Conservation (phyloP, 768 basidiomycete species). For the Pleurotus eryngii region DNA sequence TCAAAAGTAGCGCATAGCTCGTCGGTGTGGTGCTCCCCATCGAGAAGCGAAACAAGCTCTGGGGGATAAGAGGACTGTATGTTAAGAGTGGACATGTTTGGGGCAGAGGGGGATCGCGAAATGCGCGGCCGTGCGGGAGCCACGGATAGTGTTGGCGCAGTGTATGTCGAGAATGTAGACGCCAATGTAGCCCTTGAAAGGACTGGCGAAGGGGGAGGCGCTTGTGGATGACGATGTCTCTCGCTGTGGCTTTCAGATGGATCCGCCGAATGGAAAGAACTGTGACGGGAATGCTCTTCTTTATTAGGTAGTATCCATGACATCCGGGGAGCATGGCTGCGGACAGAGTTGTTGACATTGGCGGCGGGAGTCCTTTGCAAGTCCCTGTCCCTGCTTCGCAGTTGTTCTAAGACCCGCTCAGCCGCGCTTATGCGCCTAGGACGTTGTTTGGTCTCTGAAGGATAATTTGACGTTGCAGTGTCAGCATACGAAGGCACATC, state of each 20-base stretch:
- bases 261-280: background rate
- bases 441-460: constrained; percentile 28
- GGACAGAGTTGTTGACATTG: constrained; percentile 30
- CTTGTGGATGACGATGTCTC: constrained; percentile 26
- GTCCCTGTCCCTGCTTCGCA: constrained; percentile 46
- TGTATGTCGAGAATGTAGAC: background rate
- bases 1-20: constrained; percentile 83
- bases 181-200: constrained; percentile 27
- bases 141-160: constrained; percentile 1
- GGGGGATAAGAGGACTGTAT: constrained; percentile 43
- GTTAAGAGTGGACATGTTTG: constrained; percentile 29
- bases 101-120: constrained; percentile 57
- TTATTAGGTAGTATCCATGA: constrained; percentile 36
- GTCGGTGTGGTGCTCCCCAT: constrained; percentile 91
- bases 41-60: constrained; percentile 58
- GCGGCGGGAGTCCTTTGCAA: constrained; percentile 21
- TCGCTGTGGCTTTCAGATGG: background rate
- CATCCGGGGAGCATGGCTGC: constrained; percentile 34
- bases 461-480: constrained; percentile 14
- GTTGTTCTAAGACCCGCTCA: constrained; percentile 64
- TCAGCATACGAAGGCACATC: background rate
- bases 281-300: background rate
- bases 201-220: constrained; percentile 40
- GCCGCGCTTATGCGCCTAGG: constrained; percentile 61
- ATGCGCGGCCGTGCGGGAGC: constrained; percentile 44